Conservation (phyloP, 2,329 filamentous ascomycete species). For the Verticillium klebahnii region DNA sequence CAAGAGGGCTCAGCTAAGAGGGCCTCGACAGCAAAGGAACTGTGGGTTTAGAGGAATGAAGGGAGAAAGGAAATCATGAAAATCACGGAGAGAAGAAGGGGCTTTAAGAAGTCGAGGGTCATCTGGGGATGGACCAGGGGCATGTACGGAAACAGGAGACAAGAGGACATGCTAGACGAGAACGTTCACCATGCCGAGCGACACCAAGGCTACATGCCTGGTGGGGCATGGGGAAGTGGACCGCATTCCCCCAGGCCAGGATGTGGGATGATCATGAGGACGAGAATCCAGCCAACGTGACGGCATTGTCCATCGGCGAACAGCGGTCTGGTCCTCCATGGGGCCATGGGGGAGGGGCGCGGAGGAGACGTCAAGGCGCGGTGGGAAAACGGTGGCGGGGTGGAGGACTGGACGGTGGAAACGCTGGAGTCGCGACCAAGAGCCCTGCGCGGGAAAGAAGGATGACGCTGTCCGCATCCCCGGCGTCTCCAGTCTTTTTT, state of each 20-base stretch:
- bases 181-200: neutral
- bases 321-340: neutral
- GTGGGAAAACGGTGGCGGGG: neutral
- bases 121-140: neutral
- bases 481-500: neutral
- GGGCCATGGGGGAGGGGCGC: neutral
- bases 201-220: neutral
- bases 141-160: neutral
- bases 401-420: neutral
- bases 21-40: neutral
- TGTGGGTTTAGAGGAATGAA: neutral
- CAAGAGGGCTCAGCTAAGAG: neutral
- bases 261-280: neutral
- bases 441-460: neutral
- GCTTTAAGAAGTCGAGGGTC: constrained; percentile 1
- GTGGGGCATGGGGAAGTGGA: constrained; percentile 5
- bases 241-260: constrained; percentile 1
- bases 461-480: neutral
- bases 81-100: neutral
- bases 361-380: neutral
- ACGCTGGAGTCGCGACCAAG: neutral
- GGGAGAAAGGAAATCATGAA: neutral
- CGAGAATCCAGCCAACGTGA: neutral
- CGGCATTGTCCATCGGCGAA: neutral
- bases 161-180: neutral